phyloP scores from a whole-genome alignment of 1,139 yeast species.

The Magnusiomyces magnusii region DNA sequence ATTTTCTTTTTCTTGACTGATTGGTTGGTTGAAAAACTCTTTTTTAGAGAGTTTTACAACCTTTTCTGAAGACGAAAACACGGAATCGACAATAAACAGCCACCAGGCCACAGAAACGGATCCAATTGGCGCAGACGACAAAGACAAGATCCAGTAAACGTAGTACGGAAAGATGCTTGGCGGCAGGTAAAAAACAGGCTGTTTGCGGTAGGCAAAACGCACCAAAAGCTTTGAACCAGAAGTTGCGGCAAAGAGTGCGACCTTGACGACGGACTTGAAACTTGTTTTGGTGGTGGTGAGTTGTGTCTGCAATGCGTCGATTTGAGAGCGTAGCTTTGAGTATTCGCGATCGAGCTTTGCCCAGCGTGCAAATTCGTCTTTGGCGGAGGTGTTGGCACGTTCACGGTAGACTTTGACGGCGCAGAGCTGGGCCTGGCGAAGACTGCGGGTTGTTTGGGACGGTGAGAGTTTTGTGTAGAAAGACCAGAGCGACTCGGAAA shows the following conservation, averaged over 20 bases:
- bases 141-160: conserved; percentile 50
- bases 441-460: conserved; percentile 32
- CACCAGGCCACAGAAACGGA: conserved; percentile 36
- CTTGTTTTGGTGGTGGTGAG: conserved; percentile 36
- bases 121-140: conserved; percentile 49
- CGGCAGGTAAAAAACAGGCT: conserved; percentile 56
- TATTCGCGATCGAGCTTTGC: conserved; percentile 75
- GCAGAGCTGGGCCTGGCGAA: conserved; percentile 40
- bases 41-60: too few species aligned
- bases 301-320: conserved; percentile 38
- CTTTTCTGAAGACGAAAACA: conserved; percentile 16
- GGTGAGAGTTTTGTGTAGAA: conserved; percentile 36
- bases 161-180: conserved; percentile 48
- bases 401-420: conserved; percentile 44
- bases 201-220: conserved; percentile 50
- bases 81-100: conserved; percentile 32
- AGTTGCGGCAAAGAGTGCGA: conserved; percentile 27
- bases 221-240: conserved; percentile 40
- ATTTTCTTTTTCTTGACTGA: too few species aligned
- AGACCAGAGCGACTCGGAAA: conserved; percentile 35
- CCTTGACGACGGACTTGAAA: conserved; percentile 32
- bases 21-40: too few species aligned
- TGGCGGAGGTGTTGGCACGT: conserved; percentile 65
- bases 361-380: conserved; percentile 94
- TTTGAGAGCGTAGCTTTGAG: conserved; percentile 50